Evolutionary conservation across 2,329 filamentous ascomycete species (phyloP), one percentile per base, ranked within the genome.

Genomic region (Sphaerulina vaccinii): DNA sequence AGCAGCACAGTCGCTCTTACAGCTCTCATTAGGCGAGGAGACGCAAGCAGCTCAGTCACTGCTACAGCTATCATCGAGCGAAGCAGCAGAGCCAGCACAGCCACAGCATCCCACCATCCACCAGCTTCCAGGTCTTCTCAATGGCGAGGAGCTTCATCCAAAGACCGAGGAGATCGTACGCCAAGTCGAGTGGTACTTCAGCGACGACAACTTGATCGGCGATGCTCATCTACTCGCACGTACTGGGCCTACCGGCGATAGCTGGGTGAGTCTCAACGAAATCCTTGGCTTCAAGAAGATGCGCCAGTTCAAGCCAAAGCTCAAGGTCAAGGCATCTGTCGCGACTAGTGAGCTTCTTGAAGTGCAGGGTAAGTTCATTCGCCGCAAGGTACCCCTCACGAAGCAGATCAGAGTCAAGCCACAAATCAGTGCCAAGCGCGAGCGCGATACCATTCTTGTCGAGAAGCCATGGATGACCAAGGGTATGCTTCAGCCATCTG

Each of bases 151-250:
- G 15, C 47, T 51, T 11, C 59, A 62, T 29, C 54, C 58, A 11
- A 16, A 58, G 27, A 54, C 52, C 8, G 57, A 33, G 3, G 63
- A 62, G 29, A 65, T 68, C 38, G 55, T 67, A 22, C 62, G 59
- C 7, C 60, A 78, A 67, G 73, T 78, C 19, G 75, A 79, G 42
- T 76, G 65, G 64, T 78, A 77, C 64, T 78, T 78, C 65, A 74
- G 72, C 16, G 75, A 77, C 44, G 70, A 73, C 47, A 78, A 77
- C 47, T 70, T 78, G 3, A 63, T 66, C 2, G 64, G 56, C 1
- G 75, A 78, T 57, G 57, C 64, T 1, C 68, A 75, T 54, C 62
- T 77, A 7, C 69, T 77, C 8, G 67, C 69, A 51, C 70, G 71
- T 35, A 62, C 65, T 35, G 70, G 70, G 23, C 68, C 68, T 11